Evolutionary conservation across 2,329 filamentous ascomycete genomes (phyloP), one percentile per base, ranked within the genome.

Genomic region (Rosellinia necatrix): DNA sequence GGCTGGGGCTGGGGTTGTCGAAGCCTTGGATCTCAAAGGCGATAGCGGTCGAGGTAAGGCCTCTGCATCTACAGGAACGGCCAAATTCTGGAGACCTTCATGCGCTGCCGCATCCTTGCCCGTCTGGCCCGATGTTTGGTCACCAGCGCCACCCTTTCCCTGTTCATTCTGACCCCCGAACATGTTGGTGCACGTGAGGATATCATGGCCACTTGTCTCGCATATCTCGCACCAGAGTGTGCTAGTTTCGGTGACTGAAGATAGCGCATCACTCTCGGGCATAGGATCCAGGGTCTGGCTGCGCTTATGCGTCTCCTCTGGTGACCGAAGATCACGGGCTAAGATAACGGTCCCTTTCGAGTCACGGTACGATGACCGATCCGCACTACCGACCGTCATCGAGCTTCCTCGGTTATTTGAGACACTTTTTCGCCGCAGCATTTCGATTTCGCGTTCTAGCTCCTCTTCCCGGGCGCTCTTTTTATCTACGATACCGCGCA

Each of bases 151-250:
- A 34, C 48, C 34, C 42, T 65, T 66, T 50, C 56, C 62, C 41
- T 66, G 66, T 38, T 65, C 67, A 32, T 65, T 64, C 44, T 70
- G 76, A 6, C 76, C 70, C 2, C 81, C 86, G 72, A 90, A 93
- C 87, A 96, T 94, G 72, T 91, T 93, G 49, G 90, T 92, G 79
- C 93, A 97, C 19, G 90, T 96, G 53, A 97, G 79, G 58, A 97
- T 96, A 67, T 97, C 93, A 70, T 97, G 93, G 13, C 93, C 92
- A 42, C 85, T 82, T 29, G 90, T 90, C 76, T 97, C 92, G 75
- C 93, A 97, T 60, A 97, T 94, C 75, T 97, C 94, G 74, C 93
- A 97, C 89, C 90, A 96, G 60, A 92, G 81, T 13, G 81, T 84
- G 70, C 85, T 89, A 66, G 81, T 86, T 70, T 92, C 90, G 34